Base-by-base conservation (phyloP, 768 basidiomycete genomes). In the Astraeus odoratus region DNA sequence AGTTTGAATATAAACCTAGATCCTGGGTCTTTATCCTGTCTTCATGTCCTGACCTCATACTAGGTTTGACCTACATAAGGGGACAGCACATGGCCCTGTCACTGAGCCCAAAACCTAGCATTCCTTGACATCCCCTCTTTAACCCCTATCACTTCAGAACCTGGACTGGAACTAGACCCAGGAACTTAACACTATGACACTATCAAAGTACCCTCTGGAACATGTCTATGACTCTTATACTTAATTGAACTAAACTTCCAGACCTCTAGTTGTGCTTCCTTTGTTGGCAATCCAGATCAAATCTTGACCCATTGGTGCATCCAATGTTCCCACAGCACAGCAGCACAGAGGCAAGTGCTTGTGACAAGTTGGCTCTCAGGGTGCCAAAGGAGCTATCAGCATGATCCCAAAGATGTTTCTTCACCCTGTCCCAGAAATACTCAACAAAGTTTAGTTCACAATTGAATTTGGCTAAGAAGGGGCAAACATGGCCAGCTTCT, bases 401-500 rank as follows among this genome's bases (percentile, higher is more conserved):
- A 34, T 59, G 20, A 24, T 58, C 37, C 1, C 8, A 33, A 33
- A 60, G 48, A 25, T 55, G 49, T 25, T 44, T 43, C 46, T 67
- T 68, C 6, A 58, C 51, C 3, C 51, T 48, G 2, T 65, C 67
- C 62, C 67, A 60, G 46, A 51, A 59, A 50, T 48, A 39, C 58
- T 60, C 3, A n/a, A n/a, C n/a, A n/a, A n/a, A n/a, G n/a, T n/a
- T n/a, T n/a, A 60, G 34, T 41, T 59, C 43, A 35, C 59, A 60
- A 35, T 62, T 59, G 36, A 55, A 64, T 43, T 64, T 65, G 0
- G 55, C 54, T 2, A 60, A 42, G 37, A 65, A 61, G 9, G 51
- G 39, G 46, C 63, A 64, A 4, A 56, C 5, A 45, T 66, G 61
- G 0, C 61, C 63, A 6, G 47, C 47, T 3, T 15, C 46, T 30